Percentiles rank a stretch among this genome's conserved stretches.
Conservation (phyloP, 805 yeast species). For the Kazachstania psychrophila region DNA sequence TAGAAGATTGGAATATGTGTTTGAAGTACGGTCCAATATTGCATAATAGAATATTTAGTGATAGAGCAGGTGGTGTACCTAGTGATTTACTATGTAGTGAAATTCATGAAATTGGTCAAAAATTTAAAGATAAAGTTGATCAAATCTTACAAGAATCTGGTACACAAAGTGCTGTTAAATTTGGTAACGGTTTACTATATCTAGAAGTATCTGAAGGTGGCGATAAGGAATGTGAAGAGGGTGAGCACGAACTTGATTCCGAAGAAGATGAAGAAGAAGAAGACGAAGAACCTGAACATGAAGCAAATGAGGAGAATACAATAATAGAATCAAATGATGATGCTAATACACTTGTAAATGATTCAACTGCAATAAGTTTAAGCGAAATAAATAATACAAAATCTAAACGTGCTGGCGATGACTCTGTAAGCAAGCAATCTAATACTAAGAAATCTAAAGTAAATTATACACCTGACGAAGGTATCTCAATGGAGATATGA, state of each 20-base stretch:
- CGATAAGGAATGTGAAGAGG: conserved; percentile 5
- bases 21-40: conserved; percentile 14
- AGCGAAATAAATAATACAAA: neutral
- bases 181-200: conserved; percentile 19
- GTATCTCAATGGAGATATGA: conserved; percentile 2
- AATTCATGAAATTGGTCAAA: conserved; percentile 9
- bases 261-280: neutral
- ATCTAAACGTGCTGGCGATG: neutral
- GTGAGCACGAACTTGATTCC: neutral
- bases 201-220: conserved; percentile 15
- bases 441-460: neutral
- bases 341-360: neutral
- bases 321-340: neutral
- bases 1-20: conserved; percentile 23
- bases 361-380: neutral
- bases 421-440: neutral
- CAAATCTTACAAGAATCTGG: conserved; percentile 14
- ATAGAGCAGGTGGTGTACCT: conserved; percentile 19
- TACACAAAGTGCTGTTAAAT: conserved; percentile 15
- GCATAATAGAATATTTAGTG: conserved; percentile 14
- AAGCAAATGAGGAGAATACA: neutral
- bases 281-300: neutral
- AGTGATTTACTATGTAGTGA: conserved; percentile 15
- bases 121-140: conserved; percentile 15
- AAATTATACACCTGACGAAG: neutral